Conservation (phyloP, 495 filamentous ascomycete genomes). For the Trichoderma reesei region DNA sequence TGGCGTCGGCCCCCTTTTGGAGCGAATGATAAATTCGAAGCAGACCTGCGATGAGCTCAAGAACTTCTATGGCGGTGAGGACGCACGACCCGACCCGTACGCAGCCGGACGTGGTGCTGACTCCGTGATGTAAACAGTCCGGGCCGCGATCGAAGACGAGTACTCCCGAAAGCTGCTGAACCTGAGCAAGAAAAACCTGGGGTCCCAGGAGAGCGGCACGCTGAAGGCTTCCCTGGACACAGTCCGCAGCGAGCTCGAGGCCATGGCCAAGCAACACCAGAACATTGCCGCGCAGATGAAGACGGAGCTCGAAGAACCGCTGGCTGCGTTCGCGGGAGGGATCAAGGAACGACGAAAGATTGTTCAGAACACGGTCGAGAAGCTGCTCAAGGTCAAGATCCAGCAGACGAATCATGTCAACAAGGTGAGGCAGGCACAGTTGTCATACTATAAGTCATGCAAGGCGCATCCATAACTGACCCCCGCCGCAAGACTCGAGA, state of each 20-base stretch:
- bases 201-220: conserved; percentile 79
- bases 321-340: conserved; percentile 82
- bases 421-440: conserved; percentile 49
- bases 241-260: conserved; percentile 83
- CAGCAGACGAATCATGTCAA: conserved; percentile 86
- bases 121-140: conserved; percentile 43
- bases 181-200: conserved; percentile 79
- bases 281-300: conserved; percentile 90
- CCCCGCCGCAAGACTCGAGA: conserved; percentile 58
- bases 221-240: conserved; percentile 76
- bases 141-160: conserved; percentile 92
- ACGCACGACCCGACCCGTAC: neutral
- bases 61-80: conserved; percentile 75
- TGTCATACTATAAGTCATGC: neutral
- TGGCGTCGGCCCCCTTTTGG: conserved; percentile 81
- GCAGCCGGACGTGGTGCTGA: neutral
- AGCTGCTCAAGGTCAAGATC: conserved; percentile 82
- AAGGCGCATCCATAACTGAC: neutral
- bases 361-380: conserved; percentile 85
- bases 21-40: conserved; percentile 95
- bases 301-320: conserved; percentile 88
- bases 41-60: conserved; percentile 90
- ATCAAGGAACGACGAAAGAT: conserved; percentile 96
- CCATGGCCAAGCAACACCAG: conserved; percentile 87
- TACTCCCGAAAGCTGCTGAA: conserved; percentile 86